These are phyloP conservation scores for Aureobasidium vineae DNA, from an alignment of 2,329 filamentous ascomycete species.

Conservation along the genomic window DNA sequence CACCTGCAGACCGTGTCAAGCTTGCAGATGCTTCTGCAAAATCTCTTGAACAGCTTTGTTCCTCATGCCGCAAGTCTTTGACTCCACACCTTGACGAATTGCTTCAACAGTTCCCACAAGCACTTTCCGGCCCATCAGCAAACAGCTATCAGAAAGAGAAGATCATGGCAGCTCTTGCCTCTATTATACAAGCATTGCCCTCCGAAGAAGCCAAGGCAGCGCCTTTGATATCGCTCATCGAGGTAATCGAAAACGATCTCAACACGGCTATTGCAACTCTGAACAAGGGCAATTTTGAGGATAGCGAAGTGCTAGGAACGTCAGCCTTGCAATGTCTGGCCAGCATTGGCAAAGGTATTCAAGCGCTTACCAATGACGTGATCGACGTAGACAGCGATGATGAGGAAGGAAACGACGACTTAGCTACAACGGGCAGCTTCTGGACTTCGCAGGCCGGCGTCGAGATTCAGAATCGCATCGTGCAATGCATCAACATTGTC, in stretches of 20 bases:
- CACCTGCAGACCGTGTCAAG: slow-evolving; percentile 39
- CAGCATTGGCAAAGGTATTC: slow-evolving; percentile 69
- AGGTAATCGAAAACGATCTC: slow-evolving; percentile 63
- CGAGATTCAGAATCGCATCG: slow-evolving; percentile 52
- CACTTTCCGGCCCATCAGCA: slow-evolving; percentile 58
- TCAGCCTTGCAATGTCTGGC: slow-evolving; percentile 65
- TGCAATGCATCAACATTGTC: slow-evolving; percentile 52
- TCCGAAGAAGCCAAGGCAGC: slow-evolving; percentile 55
- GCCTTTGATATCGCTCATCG: slow-evolving; percentile 59
- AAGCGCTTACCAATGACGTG: slow-evolving; percentile 63
- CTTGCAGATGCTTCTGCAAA: slow-evolving; percentile 69
- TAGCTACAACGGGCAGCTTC: slow-evolving; percentile 40
- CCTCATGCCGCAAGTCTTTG: slow-evolving; percentile 69
- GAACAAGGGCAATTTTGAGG: slow-evolving; percentile 41
- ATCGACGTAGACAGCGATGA: slow-evolving; percentile 63
- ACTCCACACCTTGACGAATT: slow-evolving; percentile 66
- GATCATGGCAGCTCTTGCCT: slow-evolving; percentile 70
- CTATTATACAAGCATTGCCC: slow-evolving; percentile 69
- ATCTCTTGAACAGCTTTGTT: slow-evolving; percentile 72
- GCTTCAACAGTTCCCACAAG: slow-evolving; percentile 66
- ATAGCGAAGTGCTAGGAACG: slow-evolving; percentile 46
- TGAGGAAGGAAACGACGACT: slow-evolving; percentile 31
- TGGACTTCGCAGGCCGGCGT: slow-evolving; percentile 53
- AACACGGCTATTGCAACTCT: slow-evolving; percentile 39
- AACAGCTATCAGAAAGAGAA: slow-evolving; percentile 70